A percentile compares a stretch with the other conserved stretches of the same genome.
Conservation (phyloP, 2,329 filamentous ascomycete species). For the Aspergillus calidoustus region DNA sequence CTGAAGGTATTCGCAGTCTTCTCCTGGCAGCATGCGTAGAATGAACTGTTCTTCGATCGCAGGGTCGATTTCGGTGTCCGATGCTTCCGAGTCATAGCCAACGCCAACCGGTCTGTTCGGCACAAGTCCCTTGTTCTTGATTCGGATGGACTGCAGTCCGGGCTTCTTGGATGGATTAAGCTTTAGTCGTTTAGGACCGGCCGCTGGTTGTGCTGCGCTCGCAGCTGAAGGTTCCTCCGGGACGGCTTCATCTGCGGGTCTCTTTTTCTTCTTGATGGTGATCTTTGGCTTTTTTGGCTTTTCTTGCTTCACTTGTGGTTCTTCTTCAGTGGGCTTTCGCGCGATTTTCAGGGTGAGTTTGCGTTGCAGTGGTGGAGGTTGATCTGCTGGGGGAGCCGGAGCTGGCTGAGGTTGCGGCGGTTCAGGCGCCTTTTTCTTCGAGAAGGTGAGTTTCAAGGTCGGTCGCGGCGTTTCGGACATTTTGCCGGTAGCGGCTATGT, state of each 20-base stretch:
- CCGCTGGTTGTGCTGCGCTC: slow-evolving; percentile 23
- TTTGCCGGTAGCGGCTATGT: slow-evolving; percentile 15
- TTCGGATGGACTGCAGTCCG: slow-evolving; percentile 54
- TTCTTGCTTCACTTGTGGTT: slow-evolving; percentile 6
- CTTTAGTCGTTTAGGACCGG: slow-evolving; percentile 45
- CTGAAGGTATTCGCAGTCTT: slow-evolving; percentile 82
- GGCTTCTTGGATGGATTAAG: slow-evolving; percentile 45
- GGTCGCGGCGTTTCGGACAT: slow-evolving; percentile 44
- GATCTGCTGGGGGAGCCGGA: slow-evolving; percentile 26
- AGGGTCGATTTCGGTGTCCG: slow-evolving; percentile 85
- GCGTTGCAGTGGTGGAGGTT: slow-evolving; percentile 35
- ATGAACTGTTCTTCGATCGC: slow-evolving; percentile 88
- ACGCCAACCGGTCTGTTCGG: slow-evolving; percentile 76
- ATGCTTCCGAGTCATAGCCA: slow-evolving; percentile 95
- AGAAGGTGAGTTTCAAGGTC: slow-evolving; percentile 48
- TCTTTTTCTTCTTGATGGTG: slow-evolving; percentile 46
- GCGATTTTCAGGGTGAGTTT: slow-evolving; percentile 51
- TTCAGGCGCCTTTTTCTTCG: slow-evolving; percentile 42
- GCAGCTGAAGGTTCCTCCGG: slow-evolving; percentile 30
- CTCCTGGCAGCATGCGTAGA: slow-evolving; percentile 82
- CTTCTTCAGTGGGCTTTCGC: slow-evolving; percentile 31
- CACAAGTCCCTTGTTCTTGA: slow-evolving; percentile 70
- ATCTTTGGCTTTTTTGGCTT: slow-evolving; percentile 36
- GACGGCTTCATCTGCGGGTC: slow-evolving; percentile 37
- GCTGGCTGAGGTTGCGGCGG: slow-evolving; percentile 27